These are phyloP conservation scores for Candida ascalaphidarum DNA, from an alignment of 805 yeast genomes.

Conservation along the genomic window DNA sequence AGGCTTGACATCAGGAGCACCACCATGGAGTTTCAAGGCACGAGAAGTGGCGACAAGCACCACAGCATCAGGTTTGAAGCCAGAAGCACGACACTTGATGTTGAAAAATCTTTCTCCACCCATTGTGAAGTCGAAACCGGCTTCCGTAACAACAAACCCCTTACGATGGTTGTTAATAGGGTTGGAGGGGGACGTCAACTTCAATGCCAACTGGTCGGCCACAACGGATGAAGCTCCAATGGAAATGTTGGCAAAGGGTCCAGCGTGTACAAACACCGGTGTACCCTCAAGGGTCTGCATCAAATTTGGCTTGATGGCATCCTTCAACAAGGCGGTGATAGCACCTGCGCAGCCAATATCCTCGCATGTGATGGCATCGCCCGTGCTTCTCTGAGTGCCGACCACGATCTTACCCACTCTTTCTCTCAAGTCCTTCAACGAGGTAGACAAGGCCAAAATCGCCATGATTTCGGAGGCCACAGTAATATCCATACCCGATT, in stretches of 20 bases:
- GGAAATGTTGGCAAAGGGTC: conserved; percentile 95
- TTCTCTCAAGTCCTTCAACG: conserved; percentile 74
- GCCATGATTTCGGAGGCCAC: conserved; percentile 98
- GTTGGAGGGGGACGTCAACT: conserved; percentile 55
- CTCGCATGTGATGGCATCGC: conserved; percentile 85
- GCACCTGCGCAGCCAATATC: conserved; percentile 97
- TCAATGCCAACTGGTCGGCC: conserved; percentile 88
- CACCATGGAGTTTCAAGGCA: conserved; percentile 96
- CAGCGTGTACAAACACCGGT: conserved; percentile 96
- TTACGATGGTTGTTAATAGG: conserved; percentile 35
- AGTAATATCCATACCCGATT: conserved; percentile 90
- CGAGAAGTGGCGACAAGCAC: conserved; percentile 94
- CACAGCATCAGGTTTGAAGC: conserved; percentile 79
- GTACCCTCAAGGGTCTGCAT: conserved; percentile 98
- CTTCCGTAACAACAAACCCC: conserved; percentile 94
- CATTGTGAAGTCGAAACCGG: conserved; percentile 98
- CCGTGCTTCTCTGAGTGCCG: conserved; percentile 60
- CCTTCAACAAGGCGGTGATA: conserved; percentile 86
- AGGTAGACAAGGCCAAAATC: conserved; percentile 74
- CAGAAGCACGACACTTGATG: conserved; percentile 91
- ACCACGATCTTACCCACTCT: conserved; percentile 87
- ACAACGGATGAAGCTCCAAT: conserved; percentile 94
- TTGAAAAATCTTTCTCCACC: conserved; percentile 97
- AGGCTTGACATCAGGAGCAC: conserved; percentile 94
- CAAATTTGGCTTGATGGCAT: conserved; percentile 90